A percentile compares a stretch with the other conserved stretches of the same genome.
These are phyloP conservation scores for Starmerella davenportii DNA, from an alignment of 805 yeast genomes.

Conservation along the genomic window DNA sequence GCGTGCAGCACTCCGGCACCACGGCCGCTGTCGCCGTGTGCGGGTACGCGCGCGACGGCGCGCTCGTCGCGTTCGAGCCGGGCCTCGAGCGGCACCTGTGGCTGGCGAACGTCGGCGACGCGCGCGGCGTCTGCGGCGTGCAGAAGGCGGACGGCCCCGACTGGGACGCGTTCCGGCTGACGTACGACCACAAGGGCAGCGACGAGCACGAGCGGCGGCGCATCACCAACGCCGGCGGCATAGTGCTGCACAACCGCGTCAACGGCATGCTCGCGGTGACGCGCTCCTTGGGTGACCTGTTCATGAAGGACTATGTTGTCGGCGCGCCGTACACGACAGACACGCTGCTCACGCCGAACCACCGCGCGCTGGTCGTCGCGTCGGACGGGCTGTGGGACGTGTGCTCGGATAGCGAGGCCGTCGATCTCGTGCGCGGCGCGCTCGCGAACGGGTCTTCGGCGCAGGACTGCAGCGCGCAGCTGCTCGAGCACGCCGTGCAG, in stretches of 20 bases:
- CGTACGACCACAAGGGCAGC: slow-evolving; percentile 87
- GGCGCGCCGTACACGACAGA: slow-evolving; percentile 87
- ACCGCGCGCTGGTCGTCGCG: slow-evolving; percentile 64
- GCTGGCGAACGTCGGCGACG: slow-evolving; percentile 1
- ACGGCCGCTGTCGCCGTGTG: slow-evolving; percentile 90
- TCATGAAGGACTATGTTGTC: slow-evolving; percentile 72
- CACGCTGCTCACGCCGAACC: slow-evolving; percentile 35
- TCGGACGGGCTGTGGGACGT: slow-evolving; percentile 98
- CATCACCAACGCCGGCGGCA: slow-evolving; percentile 63
- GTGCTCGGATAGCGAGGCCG: slow-evolving; percentile 66
- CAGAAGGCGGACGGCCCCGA: not conserved
- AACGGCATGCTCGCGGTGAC: slow-evolving; percentile 93
- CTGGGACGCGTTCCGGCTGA: slow-evolving; percentile 56
- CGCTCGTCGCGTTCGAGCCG: not conserved
- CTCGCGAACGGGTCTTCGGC: slow-evolving; percentile 29
- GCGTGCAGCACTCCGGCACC: slow-evolving; percentile 66
- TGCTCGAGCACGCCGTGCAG: slow-evolving; percentile 59
- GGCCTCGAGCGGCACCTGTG: slow-evolving; percentile 7
- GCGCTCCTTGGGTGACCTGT: slow-evolving; percentile 82
- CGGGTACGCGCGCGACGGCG: slow-evolving; percentile 45
- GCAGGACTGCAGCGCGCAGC: slow-evolving; percentile 42
- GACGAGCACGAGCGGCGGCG: slow-evolving; percentile 63
- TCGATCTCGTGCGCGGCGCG: slow-evolving; percentile 42
- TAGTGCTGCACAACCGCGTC: slow-evolving; percentile 76
- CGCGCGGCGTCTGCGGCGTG: slow-evolving; percentile 56